Conservation (phyloP, 2,329 filamentous ascomycete genomes). For the Diplodia sapinea region DNA sequence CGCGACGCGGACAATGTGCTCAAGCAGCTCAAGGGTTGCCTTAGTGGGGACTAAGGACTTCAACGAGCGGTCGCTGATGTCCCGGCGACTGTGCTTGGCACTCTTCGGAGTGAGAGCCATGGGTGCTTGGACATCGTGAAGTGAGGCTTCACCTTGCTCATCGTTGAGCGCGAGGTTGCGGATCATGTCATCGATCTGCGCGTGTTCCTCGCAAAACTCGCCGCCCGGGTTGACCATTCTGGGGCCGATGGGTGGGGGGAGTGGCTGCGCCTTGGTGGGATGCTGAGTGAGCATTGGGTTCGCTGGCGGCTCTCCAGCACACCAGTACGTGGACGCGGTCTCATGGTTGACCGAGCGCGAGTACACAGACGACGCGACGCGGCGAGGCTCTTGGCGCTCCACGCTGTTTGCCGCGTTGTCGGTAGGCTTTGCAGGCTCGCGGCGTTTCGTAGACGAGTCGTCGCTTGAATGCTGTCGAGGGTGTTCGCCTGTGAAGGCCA, state of each 20-base stretch:
- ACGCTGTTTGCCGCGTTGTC: neutral
- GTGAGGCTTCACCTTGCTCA: neutral
- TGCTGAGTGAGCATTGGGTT: neutral
- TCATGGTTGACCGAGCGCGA: neutral
- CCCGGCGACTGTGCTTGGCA: neutral
- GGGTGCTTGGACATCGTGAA: neutral
- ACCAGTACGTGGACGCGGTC: neutral
- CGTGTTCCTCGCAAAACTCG: neutral
- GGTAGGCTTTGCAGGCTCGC: neutral
- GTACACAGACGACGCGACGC: conserved; percentile 10
- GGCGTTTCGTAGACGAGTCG: neutral
- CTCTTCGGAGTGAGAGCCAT: neutral
- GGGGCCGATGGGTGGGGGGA: neutral
- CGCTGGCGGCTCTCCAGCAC: neutral
- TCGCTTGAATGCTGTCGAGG: neutral
- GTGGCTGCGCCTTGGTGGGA: neutral
- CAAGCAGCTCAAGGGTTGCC: neutral
- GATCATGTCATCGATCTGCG: conserved; percentile 8
- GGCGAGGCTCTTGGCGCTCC: neutral
- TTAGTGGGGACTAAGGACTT: neutral
- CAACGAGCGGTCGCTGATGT: conserved; percentile 2
- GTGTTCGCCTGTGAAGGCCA: neutral
- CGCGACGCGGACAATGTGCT: neutral
- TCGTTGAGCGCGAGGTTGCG: neutral
- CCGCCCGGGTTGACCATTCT: neutral